Conservation (phyloP, 169 alveolate species). For the Miamiensis avidus region DNA sequence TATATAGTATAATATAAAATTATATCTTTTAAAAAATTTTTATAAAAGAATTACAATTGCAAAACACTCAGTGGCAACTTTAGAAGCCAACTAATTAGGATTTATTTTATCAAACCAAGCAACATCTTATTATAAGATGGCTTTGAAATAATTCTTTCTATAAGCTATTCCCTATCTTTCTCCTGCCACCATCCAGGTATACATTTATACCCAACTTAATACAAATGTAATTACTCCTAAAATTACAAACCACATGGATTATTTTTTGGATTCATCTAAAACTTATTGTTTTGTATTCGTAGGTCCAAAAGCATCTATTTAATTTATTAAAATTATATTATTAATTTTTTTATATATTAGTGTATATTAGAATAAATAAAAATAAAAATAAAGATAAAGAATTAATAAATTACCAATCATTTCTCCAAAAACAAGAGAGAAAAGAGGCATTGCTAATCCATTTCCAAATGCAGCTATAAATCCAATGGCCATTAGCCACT, state of each 20-base stretch:
- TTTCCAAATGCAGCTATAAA: conserved; percentile 21
- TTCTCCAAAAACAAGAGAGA: conserved; percentile 19
- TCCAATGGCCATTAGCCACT: conserved; percentile 14
- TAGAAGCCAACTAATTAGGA: conserved; percentile 50
- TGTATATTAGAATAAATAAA: neutral
- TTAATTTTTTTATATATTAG: neutral
- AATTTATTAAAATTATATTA: no score
- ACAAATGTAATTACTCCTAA: conserved; percentile 17
- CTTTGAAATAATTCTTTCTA: conserved; percentile 43
- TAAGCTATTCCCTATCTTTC: conserved; percentile 18
- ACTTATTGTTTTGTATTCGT: neutral
- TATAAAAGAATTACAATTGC: conserved; percentile 17
- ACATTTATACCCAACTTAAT: conserved; percentile 19
- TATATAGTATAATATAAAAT: no score
- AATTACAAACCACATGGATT: neutral
- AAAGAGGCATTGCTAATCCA: conserved; percentile 29
- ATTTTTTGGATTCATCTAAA: neutral
- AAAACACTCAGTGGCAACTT: conserved; percentile 46
- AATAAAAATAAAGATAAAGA: no score
- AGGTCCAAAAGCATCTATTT: neutral
- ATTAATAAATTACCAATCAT: neutral
- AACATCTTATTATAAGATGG: conserved; percentile 50
- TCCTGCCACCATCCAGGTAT: conserved; percentile 27
- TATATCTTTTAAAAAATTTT: no score
- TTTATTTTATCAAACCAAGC: conserved; percentile 61